Base-by-base conservation (phyloP, 768 basidiomycete genomes). In the Galerina marginata region DNA sequence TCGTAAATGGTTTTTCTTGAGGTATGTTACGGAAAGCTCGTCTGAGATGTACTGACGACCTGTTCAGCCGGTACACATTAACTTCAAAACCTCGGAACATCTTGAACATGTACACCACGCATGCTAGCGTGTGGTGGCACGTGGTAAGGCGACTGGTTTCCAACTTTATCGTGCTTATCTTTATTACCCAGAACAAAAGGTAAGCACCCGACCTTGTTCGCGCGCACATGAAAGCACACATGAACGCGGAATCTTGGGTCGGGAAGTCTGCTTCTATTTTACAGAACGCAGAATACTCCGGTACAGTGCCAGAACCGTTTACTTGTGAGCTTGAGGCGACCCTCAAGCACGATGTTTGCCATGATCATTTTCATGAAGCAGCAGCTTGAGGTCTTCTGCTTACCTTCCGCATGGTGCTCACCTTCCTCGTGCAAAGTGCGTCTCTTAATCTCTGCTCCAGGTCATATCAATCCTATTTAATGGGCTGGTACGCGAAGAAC, bases 41-140 rank as follows among this genome's bases (percentile, higher is more conserved):
- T 36, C 42, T 58, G 54, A 54, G 53, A 38, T 54, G 42, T 61
- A 49, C 64, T 68, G 56, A 68, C 50, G 45, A 53, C 47, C 39
- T 59, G 55, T 53, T 46, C 46, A 63, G 66, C 61, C 61, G 53
- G 64, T 49, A 40, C 39, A 40, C 37, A 54, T 46, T 61, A 60
- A 25, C 56, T 26, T 60, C 55, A 62, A 66, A 64, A 61, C 61
- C 49, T 65, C 65, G 63, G 63, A 62, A 54, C 57, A 65, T 64
- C 66, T 52, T n/a, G 56, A 50, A 53, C 53, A 49, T 53, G 47
- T 54, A 54, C 51, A 6, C 48, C 39, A 38, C 46, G 60, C 58
- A 58, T 60, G 63, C 45, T 57, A 44, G 55, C 53, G 60, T 58
- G n/a, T 51, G 33, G 58, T 53, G 39, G 59, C 69, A 70, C 65